A percentile compares a stretch with the other conserved stretches of the same genome.
phyloP scores from a whole-genome alignment of 148 eudicot species.

The Linanthus parryae region DNA sequence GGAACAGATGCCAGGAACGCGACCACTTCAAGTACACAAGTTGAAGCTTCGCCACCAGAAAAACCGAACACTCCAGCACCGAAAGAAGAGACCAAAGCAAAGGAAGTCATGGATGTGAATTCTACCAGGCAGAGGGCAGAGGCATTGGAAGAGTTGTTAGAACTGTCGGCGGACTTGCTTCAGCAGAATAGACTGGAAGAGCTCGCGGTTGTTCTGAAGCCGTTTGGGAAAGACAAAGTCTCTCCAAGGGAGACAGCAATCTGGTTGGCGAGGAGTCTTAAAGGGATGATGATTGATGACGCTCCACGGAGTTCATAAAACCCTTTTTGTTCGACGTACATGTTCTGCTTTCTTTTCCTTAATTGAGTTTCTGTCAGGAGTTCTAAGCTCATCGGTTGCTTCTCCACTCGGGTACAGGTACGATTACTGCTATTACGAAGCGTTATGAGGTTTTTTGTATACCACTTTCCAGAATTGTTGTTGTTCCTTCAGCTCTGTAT shows the following conservation, averaged over 20 bases:
- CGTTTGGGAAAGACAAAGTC: conserved; percentile 94
- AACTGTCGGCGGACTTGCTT: conserved; percentile 89
- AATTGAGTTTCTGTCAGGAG: no score
- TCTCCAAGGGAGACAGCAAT: conserved; percentile 98
- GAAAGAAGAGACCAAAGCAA: conserved; percentile 41
- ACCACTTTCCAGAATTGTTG: no score
- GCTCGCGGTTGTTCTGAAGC: conserved; percentile 79
- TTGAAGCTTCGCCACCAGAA: conserved; percentile 35
- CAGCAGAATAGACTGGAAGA: conserved; percentile 83
- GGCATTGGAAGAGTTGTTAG: conserved; percentile 90
- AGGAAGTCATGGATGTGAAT: conserved; percentile 84
- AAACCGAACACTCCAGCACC: conserved; percentile 26
- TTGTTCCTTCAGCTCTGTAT: no score
- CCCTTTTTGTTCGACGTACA: no score
- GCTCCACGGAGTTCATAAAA: conserved; percentile 12
- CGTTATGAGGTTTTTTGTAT: no score
- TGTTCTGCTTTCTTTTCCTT: no score
- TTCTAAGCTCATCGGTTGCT: no score
- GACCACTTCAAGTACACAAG: conserved; percentile 17
- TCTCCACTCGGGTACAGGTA: no score
- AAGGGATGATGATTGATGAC: conserved; percentile 24
- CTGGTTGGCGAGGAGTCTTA: conserved; percentile 24
- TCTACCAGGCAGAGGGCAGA: conserved; percentile 94
- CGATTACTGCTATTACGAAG: no score
- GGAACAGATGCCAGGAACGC: conserved; percentile 24